Conservation (phyloP, 257 asterid genomes). For the Solanum bulbocastanum region DNA sequence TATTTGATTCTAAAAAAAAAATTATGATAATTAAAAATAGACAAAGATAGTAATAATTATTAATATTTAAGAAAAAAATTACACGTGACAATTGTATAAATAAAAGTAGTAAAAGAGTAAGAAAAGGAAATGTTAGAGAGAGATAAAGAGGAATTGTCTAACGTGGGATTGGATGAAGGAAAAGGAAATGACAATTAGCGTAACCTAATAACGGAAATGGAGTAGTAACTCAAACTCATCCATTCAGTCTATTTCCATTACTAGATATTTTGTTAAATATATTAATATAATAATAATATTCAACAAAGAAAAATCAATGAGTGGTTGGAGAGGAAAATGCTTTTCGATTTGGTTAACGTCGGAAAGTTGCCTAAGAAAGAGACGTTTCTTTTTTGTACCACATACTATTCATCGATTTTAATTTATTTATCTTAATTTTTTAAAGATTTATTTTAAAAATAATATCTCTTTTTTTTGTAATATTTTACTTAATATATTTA, state of each 20-base stretch:
- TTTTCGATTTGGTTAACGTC: conserved; percentile 39
- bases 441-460: not conserved
- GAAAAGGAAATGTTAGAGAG: not conserved
- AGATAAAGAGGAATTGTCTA: not conserved
- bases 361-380: conserved; percentile 25
- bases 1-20: too few relatives aligned
- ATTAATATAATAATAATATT: not conserved
- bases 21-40: too few relatives aligned
- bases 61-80: not conserved
- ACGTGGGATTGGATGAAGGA: conserved; percentile 17
- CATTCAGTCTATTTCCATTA: conserved; percentile 14
- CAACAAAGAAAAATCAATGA: not conserved
- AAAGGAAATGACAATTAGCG: conserved; percentile 8
- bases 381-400: conserved; percentile 6
- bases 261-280: not conserved
- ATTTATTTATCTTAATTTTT: not conserved
- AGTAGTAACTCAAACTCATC: conserved; percentile 11
- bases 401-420: not conserved
- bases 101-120: not conserved
- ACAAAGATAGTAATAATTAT: not conserved
- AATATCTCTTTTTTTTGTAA: not conserved
- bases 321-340: not conserved
- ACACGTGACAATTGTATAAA: not conserved
- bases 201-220: conserved; percentile 12
- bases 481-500: too few relatives aligned